Base-by-base conservation (phyloP, 2,329 filamentous ascomycete species). In the Hymenoscyphus infarciens region DNA sequence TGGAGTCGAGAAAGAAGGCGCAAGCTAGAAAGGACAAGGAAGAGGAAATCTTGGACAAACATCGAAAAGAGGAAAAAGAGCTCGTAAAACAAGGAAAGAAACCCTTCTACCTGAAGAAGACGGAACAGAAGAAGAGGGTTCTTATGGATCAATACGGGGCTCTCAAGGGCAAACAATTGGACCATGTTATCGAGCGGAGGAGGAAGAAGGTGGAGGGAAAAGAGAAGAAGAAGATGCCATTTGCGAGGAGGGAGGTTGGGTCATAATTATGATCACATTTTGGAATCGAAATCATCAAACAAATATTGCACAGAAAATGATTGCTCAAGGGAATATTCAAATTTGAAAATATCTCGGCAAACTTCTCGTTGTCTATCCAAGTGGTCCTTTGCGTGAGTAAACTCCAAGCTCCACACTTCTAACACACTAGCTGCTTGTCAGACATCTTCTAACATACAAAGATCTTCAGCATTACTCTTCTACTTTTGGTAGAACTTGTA, bases 31-130 rank as follows among this genome's bases (percentile, higher is more conserved):
- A 88, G 77, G 88, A 91, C 65, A 83, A 87, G 64, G 86, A 89
- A 75, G 81, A 85, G 69, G 83, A 86, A 62, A 78, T 98, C 52
- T 71, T 94, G 60, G 81, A 85, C 54, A 87, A 89, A 75, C 93
- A 98, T 78, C 85, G 89, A 72, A 84, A 84, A 77, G 83, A 87
- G 75, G 95, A 99, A 81, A 92, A 91, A 78, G 89, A 93, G 75
- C 79, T 90, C 64, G 87, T 98, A 59, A 87, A 87, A 71, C 85
- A 96, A 78, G 95, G 95, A 65, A 97, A 97, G 85, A 86, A 84
- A 74, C 94, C 95, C 0, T 99, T 92, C 78, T 98, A 91, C 77
- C 80, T 98, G 71, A 99, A 99, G 85, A 88, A 88, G 79, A 87
- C 87, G 73, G 94, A 97, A 78, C 85, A 95, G 81, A 96, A 95